Conservation (phyloP, 768 basidiomycete species). For the Boletus tylopilopsis region DNA sequence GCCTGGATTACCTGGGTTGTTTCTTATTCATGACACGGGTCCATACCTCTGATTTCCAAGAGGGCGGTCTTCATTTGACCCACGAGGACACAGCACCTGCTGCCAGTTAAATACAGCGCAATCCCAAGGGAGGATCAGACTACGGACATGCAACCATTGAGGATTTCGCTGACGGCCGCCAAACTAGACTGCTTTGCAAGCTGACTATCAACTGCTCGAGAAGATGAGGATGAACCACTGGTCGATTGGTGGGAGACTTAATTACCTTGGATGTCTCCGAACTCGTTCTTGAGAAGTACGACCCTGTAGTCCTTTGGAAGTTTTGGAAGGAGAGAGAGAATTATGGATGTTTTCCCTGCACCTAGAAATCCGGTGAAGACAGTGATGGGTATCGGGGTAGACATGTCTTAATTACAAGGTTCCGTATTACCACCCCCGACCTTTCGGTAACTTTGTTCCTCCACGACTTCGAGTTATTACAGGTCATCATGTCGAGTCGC, state of each 20-base stretch:
- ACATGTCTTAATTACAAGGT: too few species aligned
- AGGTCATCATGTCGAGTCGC: conserved; percentile 18
- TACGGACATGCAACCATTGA: conserved; percentile 90
- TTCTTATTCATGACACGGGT: neutral
- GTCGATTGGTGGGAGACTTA: neutral
- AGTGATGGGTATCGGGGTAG: conserved; percentile 71
- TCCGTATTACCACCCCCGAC: too few species aligned
- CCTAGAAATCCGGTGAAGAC: conserved; percentile 95
- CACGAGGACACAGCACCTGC: conserved; percentile 92
- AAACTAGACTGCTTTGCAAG: conserved; percentile 82
- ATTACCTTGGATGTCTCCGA: conserved; percentile 87
- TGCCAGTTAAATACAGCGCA: conserved; percentile 24
- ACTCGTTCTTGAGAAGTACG: conserved; percentile 94
- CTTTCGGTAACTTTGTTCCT: too few species aligned
- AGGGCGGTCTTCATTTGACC: conserved; percentile 93
- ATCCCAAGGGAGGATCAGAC: conserved; percentile 1
- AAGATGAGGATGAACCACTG: neutral
- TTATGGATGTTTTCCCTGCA: conserved; percentile 76
- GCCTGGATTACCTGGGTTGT: too few species aligned
- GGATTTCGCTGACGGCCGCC: conserved; percentile 85
- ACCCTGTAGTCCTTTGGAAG: conserved; percentile 85
- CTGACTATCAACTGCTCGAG: conserved; percentile 77
- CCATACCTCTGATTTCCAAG: conserved; percentile 76
- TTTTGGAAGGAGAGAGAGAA: conserved; percentile 77
- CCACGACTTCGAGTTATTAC: too few species aligned